Evolutionary conservation across 179 eudicot species (phyloP).

Genomic region (Beta macrorhiza): DNA sequence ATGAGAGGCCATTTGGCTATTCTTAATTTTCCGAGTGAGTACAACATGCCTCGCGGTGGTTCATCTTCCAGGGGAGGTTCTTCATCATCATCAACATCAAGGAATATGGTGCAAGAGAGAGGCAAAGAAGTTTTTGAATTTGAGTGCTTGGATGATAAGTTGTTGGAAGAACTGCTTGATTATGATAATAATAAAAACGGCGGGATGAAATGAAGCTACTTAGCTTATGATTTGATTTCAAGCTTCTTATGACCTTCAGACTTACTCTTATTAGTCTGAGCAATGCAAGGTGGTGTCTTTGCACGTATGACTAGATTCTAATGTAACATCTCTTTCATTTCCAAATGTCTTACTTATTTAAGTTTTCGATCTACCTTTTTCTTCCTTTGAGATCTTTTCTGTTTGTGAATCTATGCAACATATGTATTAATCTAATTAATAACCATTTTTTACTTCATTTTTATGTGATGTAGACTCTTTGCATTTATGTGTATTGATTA

Average conservation of each 20-base stretch:
- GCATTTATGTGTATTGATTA: too few relatives aligned
- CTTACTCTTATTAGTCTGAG: neutral
- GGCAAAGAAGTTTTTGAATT: conserved; percentile 41
- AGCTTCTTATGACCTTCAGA: neutral
- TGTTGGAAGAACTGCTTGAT: conserved; percentile 58
- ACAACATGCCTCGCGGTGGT: conserved; percentile 30
- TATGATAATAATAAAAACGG: conserved; percentile 28
- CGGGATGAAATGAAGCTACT: conserved; percentile 20
- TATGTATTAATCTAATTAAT: neutral
- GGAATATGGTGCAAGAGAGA: neutral
- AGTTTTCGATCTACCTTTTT: neutral
- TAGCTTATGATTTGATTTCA: neutral
- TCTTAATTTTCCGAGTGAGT: conserved; percentile 54
- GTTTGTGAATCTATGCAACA: neutral
- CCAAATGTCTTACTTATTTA: neutral
- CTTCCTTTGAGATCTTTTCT: neutral
- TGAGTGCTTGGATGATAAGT: conserved; percentile 53
- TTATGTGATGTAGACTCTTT: neutral
- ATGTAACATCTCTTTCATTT: neutral
- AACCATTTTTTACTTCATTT: neutral
- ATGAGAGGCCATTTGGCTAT: conserved; percentile 62
- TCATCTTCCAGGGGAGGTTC: conserved; percentile 13
- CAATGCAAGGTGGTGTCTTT: neutral
- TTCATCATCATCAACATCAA: conserved; percentile 22
- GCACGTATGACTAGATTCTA: neutral